Base-by-base conservation (phyloP, 352 stramenopile genomes). In the Poterioochromonas sp. region DNA sequence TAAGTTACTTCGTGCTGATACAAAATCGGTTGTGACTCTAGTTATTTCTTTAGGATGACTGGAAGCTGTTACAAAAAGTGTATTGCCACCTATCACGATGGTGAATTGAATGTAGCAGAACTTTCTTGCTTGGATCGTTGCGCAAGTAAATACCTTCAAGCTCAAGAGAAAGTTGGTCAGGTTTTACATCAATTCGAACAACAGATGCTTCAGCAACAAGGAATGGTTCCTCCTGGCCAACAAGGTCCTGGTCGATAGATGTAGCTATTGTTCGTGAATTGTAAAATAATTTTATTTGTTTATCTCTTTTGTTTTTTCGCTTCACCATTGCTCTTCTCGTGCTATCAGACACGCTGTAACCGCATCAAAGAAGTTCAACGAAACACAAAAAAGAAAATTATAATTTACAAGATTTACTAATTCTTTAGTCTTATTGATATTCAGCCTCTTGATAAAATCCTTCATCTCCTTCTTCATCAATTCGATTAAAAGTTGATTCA, bases 41-140 rank as follows among this genome's bases (percentile, higher is more conserved):
- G 5, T 74, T 35, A 32, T 54, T 54, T 74, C 37, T 54, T 3
- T 37, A 86, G 90, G 68, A 90, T 96, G 83, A 92, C 89, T 81
- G 85, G 86, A 79, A 84, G 93, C 63, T 96, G 91, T 82, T 94
- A 94, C 86, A 89, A 95, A 82, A 96, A 96, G 83, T 96, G 91
- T 88, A 90, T 95, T 79, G 91, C 92, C 79, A 96, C 95, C 85
- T 95, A 97, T 85, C 93, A 92, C 69, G 94, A 98, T 83, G 88
- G 90, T 68, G 93, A 98, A 82, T 86, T 98, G 11, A 94, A 95
- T 74, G 88, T 98, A 40, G 94, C 93, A 80, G 94, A 98, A 87
- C 98, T 98, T 93, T 95, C 87, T 83, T 98, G 94, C 86, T 94
- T 96, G 78, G 94, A 98, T 88, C 91, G 94, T 80, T 98, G 94